Evolutionary conservation across 352 stramenopile genomes (phyloP), one percentile per base, ranked within the genome.

Genomic region (Globisporangium cystogenes): DNA sequence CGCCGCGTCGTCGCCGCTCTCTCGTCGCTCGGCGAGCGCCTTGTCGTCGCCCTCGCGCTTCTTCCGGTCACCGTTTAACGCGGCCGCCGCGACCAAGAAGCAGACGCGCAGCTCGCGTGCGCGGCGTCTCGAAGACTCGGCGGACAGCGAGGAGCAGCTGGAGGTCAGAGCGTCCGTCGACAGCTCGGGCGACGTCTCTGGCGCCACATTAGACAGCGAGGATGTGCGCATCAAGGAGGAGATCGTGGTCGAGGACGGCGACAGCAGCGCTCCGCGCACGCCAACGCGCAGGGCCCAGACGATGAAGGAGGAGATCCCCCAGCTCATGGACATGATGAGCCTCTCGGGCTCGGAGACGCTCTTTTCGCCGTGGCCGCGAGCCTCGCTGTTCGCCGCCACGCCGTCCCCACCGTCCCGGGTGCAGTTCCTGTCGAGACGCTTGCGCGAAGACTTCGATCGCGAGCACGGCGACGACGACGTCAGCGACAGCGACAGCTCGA

Each of bases 1-100:
- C 2, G 29, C 49, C 14, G 51, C 46, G 26, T 51, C 45, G 31
- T 76, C 68, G 4, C 68, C 62, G 6, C 55, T 55, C 21, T 39
- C 62, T 46, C 69, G 66, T 1, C 57, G 60, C 15, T 43, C 53
- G 16, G 64, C 60, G 2, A 82, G 61, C 41, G 48, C 56, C 0
- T 47, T 69, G 12, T 70, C 60, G 26, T 93, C 81, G 3, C 83
- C 83, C 6, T 91, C 83, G 14, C 67, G 57, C 20, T 93, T 90
- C 61, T 88, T 93, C 51, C 79, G 81, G 18, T 91, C 81, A 21
- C 81, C 83, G 11, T 62, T 78, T 37, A 65, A 52, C 36, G 52
- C 59, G 6, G 66, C 56, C 8, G 65, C 51, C 6, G 51, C 62
- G 7, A 58, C 61, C 26, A 56, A 54, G 18, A 57, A 42, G n/a